Evolutionary conservation across 441 rosid species (phyloP), one percentile per base, ranked within the genome.

Genomic region (Jatropha podagrica): DNA sequence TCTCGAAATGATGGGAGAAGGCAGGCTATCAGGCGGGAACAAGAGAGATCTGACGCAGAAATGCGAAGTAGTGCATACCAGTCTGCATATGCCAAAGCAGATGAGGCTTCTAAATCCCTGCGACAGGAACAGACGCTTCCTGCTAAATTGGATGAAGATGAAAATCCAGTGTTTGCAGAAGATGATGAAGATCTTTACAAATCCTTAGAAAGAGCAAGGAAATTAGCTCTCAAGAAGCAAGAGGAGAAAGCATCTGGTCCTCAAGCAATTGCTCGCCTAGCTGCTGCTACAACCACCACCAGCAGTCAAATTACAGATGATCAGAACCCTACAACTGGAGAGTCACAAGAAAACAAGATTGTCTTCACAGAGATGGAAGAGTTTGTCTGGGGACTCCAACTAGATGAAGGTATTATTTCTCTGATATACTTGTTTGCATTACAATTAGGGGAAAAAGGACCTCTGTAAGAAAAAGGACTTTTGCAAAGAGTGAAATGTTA

Each of bases 301-400:
- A 84, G 68, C 79, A 74, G 51, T 77, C 90, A 88, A 77, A 65
- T 72, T 54, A 78, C 79, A 49, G 93, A 86, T 56, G 91, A 87
- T 71, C 83, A 89, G 74, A 83, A 77, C 73, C 69, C 80, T 61
- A 46, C 78, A 18, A 79, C 67, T 69, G 93, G 80, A 74, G 98
- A 92, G 78, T 51, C 88, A 44, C 90, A 90, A 80, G 98, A 94
- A 83, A 89, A 89, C 86, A 91, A 85, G 69, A 85, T 94, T 81
- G 96, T 93, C 76, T 88, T 96, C 79, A 91, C 98, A 23, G 98
- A 96, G 87, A 88, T 96, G 92, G 95, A 91, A 66, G 98, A 91
- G 79, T 94, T 96, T 87, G 97, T 94, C 65, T 88, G 92, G 91
- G 98, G 92, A 71, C 95, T 96, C 63, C 92, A 94, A 76, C 89